phyloP scores from a whole-genome alignment of 208 protist species.

The Trypanosoma theileri region DNA sequence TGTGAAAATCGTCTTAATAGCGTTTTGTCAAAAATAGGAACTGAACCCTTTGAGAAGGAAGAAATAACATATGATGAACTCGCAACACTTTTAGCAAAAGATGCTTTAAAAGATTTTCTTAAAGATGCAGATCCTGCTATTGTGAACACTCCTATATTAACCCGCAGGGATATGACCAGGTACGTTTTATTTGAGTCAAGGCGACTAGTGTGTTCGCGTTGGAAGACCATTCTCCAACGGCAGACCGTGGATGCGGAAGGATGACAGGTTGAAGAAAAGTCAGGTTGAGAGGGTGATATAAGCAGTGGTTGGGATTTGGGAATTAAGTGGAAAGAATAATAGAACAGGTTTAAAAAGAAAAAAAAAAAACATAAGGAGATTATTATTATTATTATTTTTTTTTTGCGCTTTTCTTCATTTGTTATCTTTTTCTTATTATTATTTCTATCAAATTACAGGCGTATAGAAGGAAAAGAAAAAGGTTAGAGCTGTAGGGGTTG shows the following conservation, averaged over 20 bases:
- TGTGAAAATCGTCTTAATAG: constrained; percentile 81
- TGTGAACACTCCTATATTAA: constrained; percentile 57
- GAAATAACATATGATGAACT: constrained; percentile 62
- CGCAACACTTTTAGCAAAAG: constrained; percentile 68
- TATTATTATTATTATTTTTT: constrained; percentile 12
- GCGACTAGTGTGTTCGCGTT: constrained; percentile 52
- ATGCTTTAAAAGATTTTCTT: constrained; percentile 83
- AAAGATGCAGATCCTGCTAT: constrained; percentile 67
- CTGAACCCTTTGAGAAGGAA: constrained; percentile 69
- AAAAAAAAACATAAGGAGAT: too few species aligned
- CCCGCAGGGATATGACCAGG: constrained; percentile 61
- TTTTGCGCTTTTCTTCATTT: constrained; percentile 5
- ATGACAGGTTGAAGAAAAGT: constrained; percentile 6
- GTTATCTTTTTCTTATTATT: not conserved
- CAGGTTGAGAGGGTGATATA: too few species aligned
- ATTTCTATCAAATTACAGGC: constrained; percentile 1
- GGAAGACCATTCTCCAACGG: constrained; percentile 49
- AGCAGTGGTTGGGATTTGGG: too few species aligned
- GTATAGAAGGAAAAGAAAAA: not conserved
- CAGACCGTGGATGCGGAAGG: constrained; percentile 20
- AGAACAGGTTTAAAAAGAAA: too few species aligned
- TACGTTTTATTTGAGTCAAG: constrained; percentile 70
- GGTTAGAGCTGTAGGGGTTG: too few species aligned
- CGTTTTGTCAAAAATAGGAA: constrained; percentile 83
- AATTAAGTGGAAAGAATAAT: too few species aligned